A percentile compares a stretch with the other conserved stretches of the same genome.
Evolutionary conservation across 805 yeast species (phyloP).

Genomic region (Pichia heedii): DNA sequence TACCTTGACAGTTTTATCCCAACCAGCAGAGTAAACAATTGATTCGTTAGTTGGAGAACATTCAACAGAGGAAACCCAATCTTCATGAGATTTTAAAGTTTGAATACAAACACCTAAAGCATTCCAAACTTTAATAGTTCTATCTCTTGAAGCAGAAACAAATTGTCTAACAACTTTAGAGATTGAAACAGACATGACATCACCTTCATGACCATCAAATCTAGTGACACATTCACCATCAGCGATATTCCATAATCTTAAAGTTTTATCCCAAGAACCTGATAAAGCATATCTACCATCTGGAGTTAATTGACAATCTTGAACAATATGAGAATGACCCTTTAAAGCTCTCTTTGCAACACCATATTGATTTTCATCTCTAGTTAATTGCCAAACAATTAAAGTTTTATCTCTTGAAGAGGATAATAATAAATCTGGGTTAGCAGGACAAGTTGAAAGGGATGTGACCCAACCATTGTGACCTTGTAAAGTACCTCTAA

Average conservation of each 20-base stretch:
- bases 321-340: slow-evolving; percentile 99
- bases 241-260: slow-evolving; percentile 96
- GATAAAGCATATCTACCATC: slow-evolving; percentile 98
- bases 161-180: slow-evolving; percentile 95
- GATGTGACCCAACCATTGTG: slow-evolving; percentile 97
- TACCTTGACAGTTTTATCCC: slow-evolving; percentile 99
- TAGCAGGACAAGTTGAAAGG: slow-evolving; percentile 94
- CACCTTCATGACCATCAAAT: slow-evolving; percentile 97
- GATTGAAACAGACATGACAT: slow-evolving; percentile 94
- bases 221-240: slow-evolving; percentile 90
- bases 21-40: slow-evolving; percentile 92
- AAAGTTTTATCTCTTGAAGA: slow-evolving; percentile 98
- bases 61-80: slow-evolving; percentile 98
- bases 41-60: slow-evolving; percentile 78
- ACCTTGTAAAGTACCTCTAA: slow-evolving; percentile 98
- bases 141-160: slow-evolving; percentile 98
- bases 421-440: slow-evolving; percentile 96
- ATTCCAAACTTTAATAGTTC: slow-evolving; percentile 99
- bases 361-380: slow-evolving; percentile 97
- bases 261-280: slow-evolving; percentile 99
- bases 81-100: slow-evolving; percentile 91
- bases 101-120: slow-evolving; percentile 94
- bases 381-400: slow-evolving; percentile 94
- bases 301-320: slow-evolving; percentile 94
- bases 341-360: slow-evolving; percentile 93